phyloP scores from a whole-genome alignment of 768 basidiomycete genomes.

The Rhodotorula diobovata region DNA sequence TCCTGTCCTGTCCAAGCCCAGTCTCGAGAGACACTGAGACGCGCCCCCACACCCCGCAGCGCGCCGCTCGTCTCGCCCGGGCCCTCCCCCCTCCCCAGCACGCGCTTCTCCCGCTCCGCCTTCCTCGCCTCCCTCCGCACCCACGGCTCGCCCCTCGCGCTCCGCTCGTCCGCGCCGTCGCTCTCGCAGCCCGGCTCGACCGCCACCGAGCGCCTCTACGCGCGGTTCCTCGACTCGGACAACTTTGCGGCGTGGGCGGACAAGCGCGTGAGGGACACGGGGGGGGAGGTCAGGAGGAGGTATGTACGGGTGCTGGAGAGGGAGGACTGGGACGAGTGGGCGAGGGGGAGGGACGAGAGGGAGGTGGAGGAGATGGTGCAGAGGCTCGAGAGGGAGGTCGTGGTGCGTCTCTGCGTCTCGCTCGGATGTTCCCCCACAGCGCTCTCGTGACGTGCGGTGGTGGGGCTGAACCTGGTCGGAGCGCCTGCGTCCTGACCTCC shows the following conservation, averaged over 20 bases:
- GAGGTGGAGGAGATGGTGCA: constrained; percentile 5
- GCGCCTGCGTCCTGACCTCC: background rate
- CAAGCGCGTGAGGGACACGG: background rate
- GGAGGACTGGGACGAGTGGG: background rate
- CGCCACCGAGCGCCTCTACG: constrained; percentile 24
- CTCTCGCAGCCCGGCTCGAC: constrained; percentile 2
- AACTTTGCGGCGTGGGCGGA: background rate
- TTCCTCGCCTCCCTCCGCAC: constrained; percentile 25
- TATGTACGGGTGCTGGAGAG: background rate
- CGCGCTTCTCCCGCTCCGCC: constrained; percentile 2
- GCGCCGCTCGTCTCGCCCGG: constrained; percentile 5
- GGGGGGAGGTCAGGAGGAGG: constrained; percentile 7
- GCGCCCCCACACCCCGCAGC: background rate
- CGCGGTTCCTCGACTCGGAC: background rate
- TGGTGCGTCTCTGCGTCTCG: background rate
- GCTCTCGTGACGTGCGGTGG: too few species aligned
- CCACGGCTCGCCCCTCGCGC: constrained; percentile 22
- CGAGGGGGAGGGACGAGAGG: background rate
- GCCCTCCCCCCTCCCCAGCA: background rate
- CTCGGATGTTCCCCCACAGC: background rate
- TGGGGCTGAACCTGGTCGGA: background rate
- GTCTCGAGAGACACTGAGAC: too few species aligned
- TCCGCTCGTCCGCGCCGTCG: constrained; percentile 3
- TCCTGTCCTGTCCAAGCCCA: too few species aligned
- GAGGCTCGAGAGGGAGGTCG: background rate